A percentile compares a stretch with the other conserved stretches of the same genome.
phyloP scores from a whole-genome alignment of 495 filamentous ascomycete species.

The Penicillium longicatenatum region DNA sequence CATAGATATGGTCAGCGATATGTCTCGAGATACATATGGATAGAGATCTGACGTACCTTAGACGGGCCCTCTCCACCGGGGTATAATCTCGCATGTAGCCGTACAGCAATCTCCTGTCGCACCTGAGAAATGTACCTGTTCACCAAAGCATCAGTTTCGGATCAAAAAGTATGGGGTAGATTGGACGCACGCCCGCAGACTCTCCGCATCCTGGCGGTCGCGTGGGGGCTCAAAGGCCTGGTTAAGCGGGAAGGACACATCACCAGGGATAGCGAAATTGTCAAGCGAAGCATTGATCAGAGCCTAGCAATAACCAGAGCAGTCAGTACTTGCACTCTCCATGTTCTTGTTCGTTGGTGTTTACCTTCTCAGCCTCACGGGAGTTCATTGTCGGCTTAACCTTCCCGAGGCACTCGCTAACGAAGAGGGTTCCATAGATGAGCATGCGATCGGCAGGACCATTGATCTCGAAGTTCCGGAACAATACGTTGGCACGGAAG shows the following conservation, averaged over 20 bases:
- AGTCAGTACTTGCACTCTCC: neutral
- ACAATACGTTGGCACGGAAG: slow-evolving; percentile 97
- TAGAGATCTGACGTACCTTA: slow-evolving; percentile 59
- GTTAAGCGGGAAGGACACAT: slow-evolving; percentile 89
- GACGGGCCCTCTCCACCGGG: slow-evolving; percentile 80
- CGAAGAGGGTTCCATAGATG: slow-evolving; percentile 94
- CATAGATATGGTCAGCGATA: slow-evolving; percentile 9
- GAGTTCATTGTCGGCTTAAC: slow-evolving; percentile 70
- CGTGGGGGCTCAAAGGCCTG: slow-evolving; percentile 79
- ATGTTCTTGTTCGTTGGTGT: slow-evolving; percentile 4
- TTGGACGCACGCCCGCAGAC: slow-evolving; percentile 65
- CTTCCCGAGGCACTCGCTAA: slow-evolving; percentile 84
- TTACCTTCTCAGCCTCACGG: slow-evolving; percentile 62
- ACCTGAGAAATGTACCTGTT: slow-evolving; percentile 78
- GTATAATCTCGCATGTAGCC: slow-evolving; percentile 84
- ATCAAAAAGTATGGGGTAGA: neutral
- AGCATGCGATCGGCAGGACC: slow-evolving; percentile 91
- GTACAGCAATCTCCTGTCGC: slow-evolving; percentile 81
- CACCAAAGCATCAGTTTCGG: neutral
- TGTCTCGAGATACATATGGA: neutral
- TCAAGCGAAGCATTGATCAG: slow-evolving; percentile 76
- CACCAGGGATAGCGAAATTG: slow-evolving; percentile 94
- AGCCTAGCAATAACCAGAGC: slow-evolving; percentile 42
- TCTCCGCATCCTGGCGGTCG: slow-evolving; percentile 86
- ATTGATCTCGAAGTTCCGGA: slow-evolving; percentile 99